Conservation (phyloP, 1,284 basidiomycete species). For the Papiliotrema terrestris region DNA sequence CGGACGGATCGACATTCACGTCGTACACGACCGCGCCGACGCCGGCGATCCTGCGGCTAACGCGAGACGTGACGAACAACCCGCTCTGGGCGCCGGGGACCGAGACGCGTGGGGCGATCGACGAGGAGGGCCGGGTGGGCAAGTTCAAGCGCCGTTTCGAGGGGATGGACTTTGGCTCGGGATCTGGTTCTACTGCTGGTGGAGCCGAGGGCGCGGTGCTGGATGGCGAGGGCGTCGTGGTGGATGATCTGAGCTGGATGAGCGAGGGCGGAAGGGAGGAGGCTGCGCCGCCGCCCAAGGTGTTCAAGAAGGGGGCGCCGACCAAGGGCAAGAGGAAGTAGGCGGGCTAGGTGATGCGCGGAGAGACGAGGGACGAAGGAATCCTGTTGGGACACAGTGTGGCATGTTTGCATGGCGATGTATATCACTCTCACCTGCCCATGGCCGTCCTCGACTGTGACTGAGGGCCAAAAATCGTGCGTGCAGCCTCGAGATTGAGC, state of each 20-base stretch:
- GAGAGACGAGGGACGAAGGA: no score
- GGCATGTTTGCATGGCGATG: no score
- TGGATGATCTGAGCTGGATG: conserved; percentile 44
- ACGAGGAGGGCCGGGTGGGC: conserved; percentile 72
- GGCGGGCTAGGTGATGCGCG: conserved; percentile 11
- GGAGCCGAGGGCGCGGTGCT: conserved; percentile 3
- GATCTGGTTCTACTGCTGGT: background rate
- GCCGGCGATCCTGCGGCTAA: conserved; percentile 62
- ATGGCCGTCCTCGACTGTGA: no score
- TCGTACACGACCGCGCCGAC: conserved; percentile 82
- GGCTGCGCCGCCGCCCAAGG: conserved; percentile 34
- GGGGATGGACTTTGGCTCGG: conserved; percentile 24
- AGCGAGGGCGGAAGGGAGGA: conserved; percentile 46
- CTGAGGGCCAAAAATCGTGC: background rate
- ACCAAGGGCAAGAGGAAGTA: conserved; percentile 32
- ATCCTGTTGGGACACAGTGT: no score
- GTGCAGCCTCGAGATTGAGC: no score
- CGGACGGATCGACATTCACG: conserved; percentile 80
- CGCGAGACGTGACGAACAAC: conserved; percentile 80
- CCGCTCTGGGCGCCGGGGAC: conserved; percentile 63
- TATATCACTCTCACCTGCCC: no score
- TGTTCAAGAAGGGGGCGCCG: conserved; percentile 19
- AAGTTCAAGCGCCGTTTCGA: conserved; percentile 74
- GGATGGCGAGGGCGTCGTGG: conserved; percentile 7
- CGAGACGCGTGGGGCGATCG: conserved; percentile 52